Evolutionary conservation across 2,329 filamentous ascomycete species (phyloP).

Genomic region (Fragosphaeria purpurea): DNA sequence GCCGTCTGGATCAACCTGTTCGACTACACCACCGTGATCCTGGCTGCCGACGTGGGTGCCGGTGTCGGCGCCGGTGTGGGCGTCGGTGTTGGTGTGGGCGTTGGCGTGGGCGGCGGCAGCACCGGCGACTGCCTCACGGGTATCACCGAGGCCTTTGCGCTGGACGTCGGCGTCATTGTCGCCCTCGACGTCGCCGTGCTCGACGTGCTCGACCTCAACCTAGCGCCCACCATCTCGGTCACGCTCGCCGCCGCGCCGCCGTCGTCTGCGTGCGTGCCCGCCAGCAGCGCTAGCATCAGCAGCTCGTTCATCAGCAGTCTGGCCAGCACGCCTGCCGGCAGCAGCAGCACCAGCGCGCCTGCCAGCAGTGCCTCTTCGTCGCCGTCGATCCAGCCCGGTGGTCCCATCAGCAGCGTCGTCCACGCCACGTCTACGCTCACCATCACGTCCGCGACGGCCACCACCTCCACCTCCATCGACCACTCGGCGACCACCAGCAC

Average conservation of each 20-base stretch:
- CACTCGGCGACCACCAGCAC: slow-evolving; percentile 10
- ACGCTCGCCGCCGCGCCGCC: slow-evolving; percentile 15
- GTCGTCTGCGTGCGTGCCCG: slow-evolving; percentile 13
- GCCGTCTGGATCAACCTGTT: slow-evolving; percentile 22
- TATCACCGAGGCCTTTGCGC: slow-evolving; percentile 15
- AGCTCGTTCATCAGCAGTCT: background rate
- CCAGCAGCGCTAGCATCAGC: background rate
- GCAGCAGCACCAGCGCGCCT: too few relatives aligned
- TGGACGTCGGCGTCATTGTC: slow-evolving; percentile 18
- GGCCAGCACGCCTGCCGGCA: background rate
- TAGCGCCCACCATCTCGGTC: slow-evolving; percentile 19
- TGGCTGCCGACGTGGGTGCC: background rate
- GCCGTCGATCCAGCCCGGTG: background rate
- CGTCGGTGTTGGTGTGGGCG: too few relatives aligned
- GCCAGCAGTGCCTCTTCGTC: too few relatives aligned
- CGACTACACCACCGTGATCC: slow-evolving; percentile 20
- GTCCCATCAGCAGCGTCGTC: background rate
- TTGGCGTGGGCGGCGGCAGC: background rate
- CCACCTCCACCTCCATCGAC: slow-evolving; percentile 3
- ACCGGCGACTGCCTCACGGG: background rate
- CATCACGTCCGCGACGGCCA: background rate
- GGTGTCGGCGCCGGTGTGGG: too few relatives aligned
- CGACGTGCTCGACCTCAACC: slow-evolving; percentile 14
- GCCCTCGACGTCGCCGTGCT: slow-evolving; percentile 16
- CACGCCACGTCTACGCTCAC: background rate